Conservation (phyloP, 805 yeast species). For the Monosporozyma yasuniensis region DNA sequence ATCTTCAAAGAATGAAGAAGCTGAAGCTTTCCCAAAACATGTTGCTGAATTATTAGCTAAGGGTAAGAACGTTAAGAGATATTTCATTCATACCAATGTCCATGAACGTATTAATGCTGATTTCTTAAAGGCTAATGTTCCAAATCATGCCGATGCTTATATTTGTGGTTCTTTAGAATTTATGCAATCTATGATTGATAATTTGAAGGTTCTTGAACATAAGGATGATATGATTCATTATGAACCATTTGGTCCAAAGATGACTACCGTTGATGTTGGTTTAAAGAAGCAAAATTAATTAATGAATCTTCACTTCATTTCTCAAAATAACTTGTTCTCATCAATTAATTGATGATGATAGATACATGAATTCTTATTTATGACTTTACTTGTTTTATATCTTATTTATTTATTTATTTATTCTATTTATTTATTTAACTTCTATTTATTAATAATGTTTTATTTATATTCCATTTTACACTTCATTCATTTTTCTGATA, state of each 20-base stretch:
- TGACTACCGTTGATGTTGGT: conserved; percentile 22
- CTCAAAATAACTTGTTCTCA: not conserved
- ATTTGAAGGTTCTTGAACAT: conserved; percentile 16
- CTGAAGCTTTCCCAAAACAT: conserved; percentile 21
- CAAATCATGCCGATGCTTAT: conserved; percentile 25
- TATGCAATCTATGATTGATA: conserved; percentile 21
- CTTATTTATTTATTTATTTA: conserved; percentile 1
- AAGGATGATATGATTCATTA: conserved; percentile 24
- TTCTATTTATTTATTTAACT: not conserved
- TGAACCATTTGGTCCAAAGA: conserved; percentile 31
- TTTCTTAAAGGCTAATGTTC: conserved; percentile 18
- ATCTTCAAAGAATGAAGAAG: conserved; percentile 17
- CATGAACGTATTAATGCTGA: conserved; percentile 20
- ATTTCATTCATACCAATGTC: conserved; percentile 16
- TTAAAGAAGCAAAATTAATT: conserved; percentile 2
- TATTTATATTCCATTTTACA: not conserved
- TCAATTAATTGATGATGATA: not conserved
- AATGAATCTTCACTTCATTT: not conserved
- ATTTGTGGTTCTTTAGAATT: conserved; percentile 27
- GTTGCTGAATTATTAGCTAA: conserved; percentile 17
- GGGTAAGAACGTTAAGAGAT: conserved; percentile 9
- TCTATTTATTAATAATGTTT: not conserved
- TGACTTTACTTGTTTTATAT: not conserved
- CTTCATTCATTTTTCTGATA: not conserved
- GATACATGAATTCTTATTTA: not conserved